phyloP scores from a whole-genome alignment of 179 eudicot genomes.

The Carnegiea gigantea region DNA sequence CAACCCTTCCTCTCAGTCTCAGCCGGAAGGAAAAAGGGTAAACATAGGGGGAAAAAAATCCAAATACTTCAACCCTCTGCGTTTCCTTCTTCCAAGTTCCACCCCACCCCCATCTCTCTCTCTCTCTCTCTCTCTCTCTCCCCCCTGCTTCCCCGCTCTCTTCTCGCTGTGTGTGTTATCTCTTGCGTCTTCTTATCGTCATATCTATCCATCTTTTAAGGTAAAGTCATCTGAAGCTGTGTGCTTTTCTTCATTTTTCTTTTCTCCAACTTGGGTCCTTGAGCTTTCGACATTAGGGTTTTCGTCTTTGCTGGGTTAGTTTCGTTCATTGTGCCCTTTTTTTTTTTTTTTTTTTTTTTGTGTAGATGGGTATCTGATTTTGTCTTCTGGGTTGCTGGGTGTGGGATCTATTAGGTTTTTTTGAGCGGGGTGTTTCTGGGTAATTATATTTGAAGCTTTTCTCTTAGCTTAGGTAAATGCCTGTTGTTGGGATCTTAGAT shows the following conservation, averaged over 20 bases:
- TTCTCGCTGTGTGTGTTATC: slow-evolving; percentile 3
- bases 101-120: neutral
- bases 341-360: neutral
- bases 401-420: slow-evolving; percentile 17
- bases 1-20: slow-evolving; percentile 27
- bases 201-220: slow-evolving; percentile 11
- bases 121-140: slow-evolving; percentile 7
- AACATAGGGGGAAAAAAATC: neutral
- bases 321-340: neutral
- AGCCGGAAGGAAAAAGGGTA: slow-evolving; percentile 17
- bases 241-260: neutral
- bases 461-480: neutral
- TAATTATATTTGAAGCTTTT: neutral
- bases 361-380: neutral
- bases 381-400: neutral
- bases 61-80: neutral
- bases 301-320: neutral
- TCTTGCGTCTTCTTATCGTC: slow-evolving; percentile 22
- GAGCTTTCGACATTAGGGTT: slow-evolving; percentile 15
- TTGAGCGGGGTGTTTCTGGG: neutral
- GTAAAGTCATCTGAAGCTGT: slow-evolving; percentile 20
- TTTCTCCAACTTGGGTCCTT: neutral
- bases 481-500: slow-evolving; percentile 7
- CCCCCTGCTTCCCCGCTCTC: neutral
- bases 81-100: slow-evolving; percentile 10